Conservation (phyloP, 129 eudicot species). For the Flaveria bidentis region DNA sequence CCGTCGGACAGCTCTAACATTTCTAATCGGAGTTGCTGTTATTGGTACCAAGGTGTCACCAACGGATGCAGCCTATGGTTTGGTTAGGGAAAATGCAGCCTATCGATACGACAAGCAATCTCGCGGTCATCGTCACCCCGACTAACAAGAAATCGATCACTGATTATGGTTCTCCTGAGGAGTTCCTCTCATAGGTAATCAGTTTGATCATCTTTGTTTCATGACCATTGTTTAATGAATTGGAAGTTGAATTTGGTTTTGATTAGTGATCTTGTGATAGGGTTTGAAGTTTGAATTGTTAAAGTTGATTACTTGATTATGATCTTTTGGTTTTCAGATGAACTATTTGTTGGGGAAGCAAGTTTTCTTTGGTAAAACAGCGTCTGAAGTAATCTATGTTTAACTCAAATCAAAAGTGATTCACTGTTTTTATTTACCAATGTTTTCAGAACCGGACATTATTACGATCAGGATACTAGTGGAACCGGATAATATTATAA, state of each 20-base stretch:
- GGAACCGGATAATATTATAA: too few species aligned
- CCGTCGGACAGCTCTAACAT: conserved; percentile 67
- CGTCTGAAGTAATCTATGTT: conserved; percentile 58
- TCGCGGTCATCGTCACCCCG: conserved; percentile 57
- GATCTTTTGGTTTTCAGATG: conserved; percentile 47
- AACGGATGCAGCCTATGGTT: conserved; percentile 90
- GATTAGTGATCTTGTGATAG: background rate
- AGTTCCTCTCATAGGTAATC: conserved; percentile 65
- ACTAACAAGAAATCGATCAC: conserved; percentile 85
- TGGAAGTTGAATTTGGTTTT: background rate
- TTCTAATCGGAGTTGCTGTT: conserved; percentile 75
- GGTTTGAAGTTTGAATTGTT: background rate
- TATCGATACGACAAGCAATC: conserved; percentile 67
- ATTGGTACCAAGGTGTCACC: conserved; percentile 77
- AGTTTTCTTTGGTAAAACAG: conserved; percentile 85
- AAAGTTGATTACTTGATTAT: background rate
- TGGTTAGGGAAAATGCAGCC: too few species aligned
- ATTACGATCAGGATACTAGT: too few species aligned
- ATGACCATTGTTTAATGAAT: background rate
- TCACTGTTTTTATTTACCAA: too few species aligned
- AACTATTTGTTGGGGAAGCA: conserved; percentile 80
- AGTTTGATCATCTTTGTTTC: background rate
- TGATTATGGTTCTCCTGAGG: conserved; percentile 78
- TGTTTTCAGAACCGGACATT: too few species aligned
- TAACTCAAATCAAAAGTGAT: background rate